Conservation (phyloP, 2,329 filamentous ascomycete species). For the Coniochaeta hoffmannii region DNA sequence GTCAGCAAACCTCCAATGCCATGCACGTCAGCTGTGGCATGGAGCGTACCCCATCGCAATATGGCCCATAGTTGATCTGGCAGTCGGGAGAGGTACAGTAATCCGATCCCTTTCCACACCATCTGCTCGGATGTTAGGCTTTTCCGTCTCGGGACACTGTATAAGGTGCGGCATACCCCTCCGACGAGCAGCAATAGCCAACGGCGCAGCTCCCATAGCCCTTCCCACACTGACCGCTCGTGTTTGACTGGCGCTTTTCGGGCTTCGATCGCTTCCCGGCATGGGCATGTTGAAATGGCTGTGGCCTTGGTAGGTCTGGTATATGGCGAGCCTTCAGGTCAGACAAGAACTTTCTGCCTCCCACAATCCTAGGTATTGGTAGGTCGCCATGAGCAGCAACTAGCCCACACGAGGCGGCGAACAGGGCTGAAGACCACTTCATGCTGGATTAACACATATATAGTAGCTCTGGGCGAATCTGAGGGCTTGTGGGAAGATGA, state of each 20-base stretch:
- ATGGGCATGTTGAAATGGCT: not conserved
- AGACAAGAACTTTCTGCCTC: constrained; percentile 18
- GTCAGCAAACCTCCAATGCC: not conserved
- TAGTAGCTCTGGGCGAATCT: not conserved
- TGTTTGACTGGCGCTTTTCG: constrained; percentile 11
- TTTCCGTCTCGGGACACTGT: not conserved
- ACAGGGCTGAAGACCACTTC: constrained; percentile 16
- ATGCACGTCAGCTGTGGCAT: not conserved
- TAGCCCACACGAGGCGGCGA: constrained; percentile 17
- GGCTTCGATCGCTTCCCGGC: constrained; percentile 4
- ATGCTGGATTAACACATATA: constrained; percentile 12
- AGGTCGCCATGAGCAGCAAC: constrained; percentile 18
- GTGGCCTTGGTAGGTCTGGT: not conserved
- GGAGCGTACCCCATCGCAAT: constrained; percentile 44
- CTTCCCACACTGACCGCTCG: constrained; percentile 19
- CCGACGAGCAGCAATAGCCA: constrained; percentile 25
- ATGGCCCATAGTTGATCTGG: constrained; percentile 51
- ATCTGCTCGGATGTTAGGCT: constrained; percentile 25
- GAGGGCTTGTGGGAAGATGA: constrained; percentile 1
- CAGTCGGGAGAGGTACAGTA: constrained; percentile 58
- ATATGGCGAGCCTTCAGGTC: constrained; percentile 11
- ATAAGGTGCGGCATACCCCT: constrained; percentile 17
- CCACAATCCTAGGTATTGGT: constrained; percentile 18
- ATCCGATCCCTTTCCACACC: constrained; percentile 44
- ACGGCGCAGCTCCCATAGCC: constrained; percentile 19